These are phyloP conservation scores for Crepidotus variabilis DNA, from an alignment of 768 basidiomycete genomes.

Conservation along the genomic window DNA sequence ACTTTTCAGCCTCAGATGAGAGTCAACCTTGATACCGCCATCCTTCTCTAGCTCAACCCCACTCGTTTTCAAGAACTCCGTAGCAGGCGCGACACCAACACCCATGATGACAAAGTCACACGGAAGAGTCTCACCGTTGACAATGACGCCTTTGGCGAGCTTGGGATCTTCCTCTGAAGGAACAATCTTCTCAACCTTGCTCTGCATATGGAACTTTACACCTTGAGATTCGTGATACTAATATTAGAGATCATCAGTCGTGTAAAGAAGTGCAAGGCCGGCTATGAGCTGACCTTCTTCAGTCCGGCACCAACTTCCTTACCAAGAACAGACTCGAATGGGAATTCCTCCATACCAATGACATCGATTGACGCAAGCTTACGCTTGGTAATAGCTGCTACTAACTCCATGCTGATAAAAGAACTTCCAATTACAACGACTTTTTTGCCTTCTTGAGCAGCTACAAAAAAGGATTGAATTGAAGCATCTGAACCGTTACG, in stretches of 20 bases:
- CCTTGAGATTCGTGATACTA: slow-evolving; percentile 81
- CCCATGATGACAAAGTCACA: slow-evolving; percentile 84
- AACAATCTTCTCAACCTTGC: slow-evolving; percentile 64
- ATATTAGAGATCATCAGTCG: neutral
- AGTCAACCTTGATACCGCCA: slow-evolving; percentile 75
- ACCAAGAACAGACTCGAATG: slow-evolving; percentile 81
- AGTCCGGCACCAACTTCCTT: slow-evolving; percentile 74
- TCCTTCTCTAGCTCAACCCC: slow-evolving; percentile 69
- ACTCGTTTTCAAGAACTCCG: slow-evolving; percentile 71
- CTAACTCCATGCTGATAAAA: slow-evolving; percentile 94
- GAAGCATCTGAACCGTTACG: too few species aligned
- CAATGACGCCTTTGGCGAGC: slow-evolving; percentile 60
- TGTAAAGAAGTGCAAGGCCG: neutral
- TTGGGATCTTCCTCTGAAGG: slow-evolving; percentile 48
- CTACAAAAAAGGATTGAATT: too few species aligned
- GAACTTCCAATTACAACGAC: slow-evolving; percentile 84
- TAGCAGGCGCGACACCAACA: slow-evolving; percentile 82
- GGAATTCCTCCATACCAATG: slow-evolving; percentile 77
- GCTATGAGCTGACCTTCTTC: slow-evolving; percentile 50
- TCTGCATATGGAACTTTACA: slow-evolving; percentile 79
- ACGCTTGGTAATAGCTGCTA: slow-evolving; percentile 66
- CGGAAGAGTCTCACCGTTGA: slow-evolving; percentile 59
- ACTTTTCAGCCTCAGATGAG: slow-evolving; percentile 57
- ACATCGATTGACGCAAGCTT: slow-evolving; percentile 81
- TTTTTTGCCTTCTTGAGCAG: slow-evolving; percentile 67